A percentile compares a stretch with the other conserved stretches of the same genome.
These are phyloP conservation scores for Sordariomycetes sp. DNA, from an alignment of 2,329 filamentous ascomycete species.

Conservation along the genomic window DNA sequence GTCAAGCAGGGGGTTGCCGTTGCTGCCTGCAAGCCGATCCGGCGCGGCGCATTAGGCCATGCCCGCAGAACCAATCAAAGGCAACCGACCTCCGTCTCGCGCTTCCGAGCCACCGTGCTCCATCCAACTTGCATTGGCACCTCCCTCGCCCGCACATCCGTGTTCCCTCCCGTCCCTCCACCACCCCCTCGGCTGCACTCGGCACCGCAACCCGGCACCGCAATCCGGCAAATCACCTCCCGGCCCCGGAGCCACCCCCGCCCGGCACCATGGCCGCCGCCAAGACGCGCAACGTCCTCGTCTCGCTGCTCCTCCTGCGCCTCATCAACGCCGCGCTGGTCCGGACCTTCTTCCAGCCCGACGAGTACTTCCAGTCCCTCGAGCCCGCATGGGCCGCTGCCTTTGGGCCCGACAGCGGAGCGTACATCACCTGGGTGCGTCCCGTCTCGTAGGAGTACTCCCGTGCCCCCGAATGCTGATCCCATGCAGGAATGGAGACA, in stretches of 20 bases:
- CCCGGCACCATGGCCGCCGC: neutral
- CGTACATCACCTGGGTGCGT: constrained; percentile 92
- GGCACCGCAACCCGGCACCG: neutral
- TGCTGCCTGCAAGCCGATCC: neutral
- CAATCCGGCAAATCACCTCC: neutral
- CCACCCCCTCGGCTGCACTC: neutral
- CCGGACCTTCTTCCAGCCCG: constrained; percentile 91
- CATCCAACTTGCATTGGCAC: neutral
- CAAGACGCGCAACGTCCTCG: constrained; percentile 9
- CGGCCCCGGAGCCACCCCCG: neutral
- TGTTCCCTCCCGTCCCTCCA: neutral
- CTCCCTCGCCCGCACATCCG: neutral
- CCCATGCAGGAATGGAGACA: constrained; percentile 76
- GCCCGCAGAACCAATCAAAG: neutral
- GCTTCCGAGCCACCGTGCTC: neutral
- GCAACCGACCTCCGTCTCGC: neutral
- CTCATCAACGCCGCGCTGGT: constrained; percentile 67
- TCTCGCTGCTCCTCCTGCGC: constrained; percentile 50
- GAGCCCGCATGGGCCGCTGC: constrained; percentile 88
- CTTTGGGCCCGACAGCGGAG: constrained; percentile 63
- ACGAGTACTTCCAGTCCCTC: constrained; percentile 92
- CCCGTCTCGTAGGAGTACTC: neutral
- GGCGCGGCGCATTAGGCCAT: neutral
- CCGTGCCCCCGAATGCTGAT: constrained; percentile 6
- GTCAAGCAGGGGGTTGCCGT: neutral